Evolutionary conservation across 78 protist species (phyloP).

Genomic region (Parvularia atlantis): DNA sequence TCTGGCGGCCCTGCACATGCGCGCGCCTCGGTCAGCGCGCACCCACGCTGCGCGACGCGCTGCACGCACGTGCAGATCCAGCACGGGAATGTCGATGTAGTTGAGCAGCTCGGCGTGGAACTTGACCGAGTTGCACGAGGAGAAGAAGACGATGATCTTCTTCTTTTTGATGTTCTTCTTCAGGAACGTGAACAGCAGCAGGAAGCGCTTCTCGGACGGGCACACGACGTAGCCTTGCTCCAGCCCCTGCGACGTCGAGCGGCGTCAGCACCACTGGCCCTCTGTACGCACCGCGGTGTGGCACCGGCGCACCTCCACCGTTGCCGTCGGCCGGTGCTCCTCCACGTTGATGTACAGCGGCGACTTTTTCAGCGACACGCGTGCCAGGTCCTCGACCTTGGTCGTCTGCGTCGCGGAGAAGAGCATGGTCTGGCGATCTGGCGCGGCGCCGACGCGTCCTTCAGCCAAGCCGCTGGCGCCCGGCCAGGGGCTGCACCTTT

Average conservation of each 20-base stretch:
- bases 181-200: constrained; percentile 91
- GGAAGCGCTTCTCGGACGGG: constrained; percentile 77
- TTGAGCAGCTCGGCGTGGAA: constrained; percentile 95
- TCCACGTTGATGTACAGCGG: constrained; percentile 81
- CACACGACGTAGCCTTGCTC: constrained; percentile 94
- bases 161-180: constrained; percentile 78
- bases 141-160: constrained; percentile 82
- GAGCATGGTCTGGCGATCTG: constrained; percentile 83
- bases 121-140: constrained; percentile 74
- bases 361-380: constrained; percentile 55
- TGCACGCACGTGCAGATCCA: constrained; percentile 78
- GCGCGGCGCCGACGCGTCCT: too few species aligned
- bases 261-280: too few species aligned
- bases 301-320: too few species aligned
- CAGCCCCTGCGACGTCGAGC: too few species aligned
- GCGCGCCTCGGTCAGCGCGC: too few species aligned
- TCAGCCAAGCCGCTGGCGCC: too few species aligned
- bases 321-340: constrained; percentile 25
- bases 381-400: constrained; percentile 83
- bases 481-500: too few species aligned
- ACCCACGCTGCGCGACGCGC: not conserved
- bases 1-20: constrained; percentile 63
- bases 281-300: too few species aligned
- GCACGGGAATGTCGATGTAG: constrained; percentile 93
- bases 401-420: constrained; percentile 97